Evolutionary conservation across 768 basidiomycete genomes (phyloP).

Genomic region (Rhodotorula paludigena): DNA sequence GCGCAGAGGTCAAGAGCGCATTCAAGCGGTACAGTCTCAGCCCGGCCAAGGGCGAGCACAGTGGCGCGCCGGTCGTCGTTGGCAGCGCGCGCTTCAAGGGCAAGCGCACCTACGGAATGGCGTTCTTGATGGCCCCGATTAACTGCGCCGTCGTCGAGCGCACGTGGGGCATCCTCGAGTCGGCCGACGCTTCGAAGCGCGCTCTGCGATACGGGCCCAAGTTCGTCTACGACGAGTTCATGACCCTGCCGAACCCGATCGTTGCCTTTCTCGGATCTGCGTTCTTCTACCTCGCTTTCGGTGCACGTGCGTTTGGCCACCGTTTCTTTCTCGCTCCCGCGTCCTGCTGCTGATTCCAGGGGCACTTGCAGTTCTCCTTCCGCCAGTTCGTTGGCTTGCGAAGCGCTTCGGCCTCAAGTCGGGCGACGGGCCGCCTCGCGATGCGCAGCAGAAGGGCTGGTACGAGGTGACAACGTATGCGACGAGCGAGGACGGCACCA

Average conservation of each 20-base stretch:
- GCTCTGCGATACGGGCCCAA: constrained; percentile 58
- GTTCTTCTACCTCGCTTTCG: neutral
- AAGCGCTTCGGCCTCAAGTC: constrained; percentile 45
- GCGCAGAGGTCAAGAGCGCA: constrained; percentile 45
- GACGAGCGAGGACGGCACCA: constrained; percentile 51
- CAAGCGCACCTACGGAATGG: constrained; percentile 15
- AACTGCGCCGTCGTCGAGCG: constrained; percentile 58
- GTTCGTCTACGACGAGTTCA: constrained; percentile 74
- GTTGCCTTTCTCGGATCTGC: neutral
- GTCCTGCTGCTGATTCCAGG: neutral
- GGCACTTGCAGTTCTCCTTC: constrained; percentile 12
- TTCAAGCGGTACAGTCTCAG: constrained; percentile 51
- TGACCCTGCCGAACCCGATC: constrained; percentile 34
- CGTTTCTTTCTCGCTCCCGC: neutral
- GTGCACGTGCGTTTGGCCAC: neutral
- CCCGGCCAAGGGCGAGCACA: constrained; percentile 48
- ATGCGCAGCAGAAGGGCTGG: constrained; percentile 61
- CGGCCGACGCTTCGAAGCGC: constrained; percentile 36
- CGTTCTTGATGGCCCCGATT: constrained; percentile 46
- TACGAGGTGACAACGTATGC: constrained; percentile 67
- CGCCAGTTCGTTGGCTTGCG: constrained; percentile 21
- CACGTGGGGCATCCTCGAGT: constrained; percentile 56
- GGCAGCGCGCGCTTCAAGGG: constrained; percentile 1
- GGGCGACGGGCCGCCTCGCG: constrained; percentile 62
- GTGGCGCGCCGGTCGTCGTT: constrained; percentile 37